These are phyloP conservation scores for Aphanocladium album DNA, from an alignment of 2,329 filamentous ascomycete species.

Conservation along the genomic window DNA sequence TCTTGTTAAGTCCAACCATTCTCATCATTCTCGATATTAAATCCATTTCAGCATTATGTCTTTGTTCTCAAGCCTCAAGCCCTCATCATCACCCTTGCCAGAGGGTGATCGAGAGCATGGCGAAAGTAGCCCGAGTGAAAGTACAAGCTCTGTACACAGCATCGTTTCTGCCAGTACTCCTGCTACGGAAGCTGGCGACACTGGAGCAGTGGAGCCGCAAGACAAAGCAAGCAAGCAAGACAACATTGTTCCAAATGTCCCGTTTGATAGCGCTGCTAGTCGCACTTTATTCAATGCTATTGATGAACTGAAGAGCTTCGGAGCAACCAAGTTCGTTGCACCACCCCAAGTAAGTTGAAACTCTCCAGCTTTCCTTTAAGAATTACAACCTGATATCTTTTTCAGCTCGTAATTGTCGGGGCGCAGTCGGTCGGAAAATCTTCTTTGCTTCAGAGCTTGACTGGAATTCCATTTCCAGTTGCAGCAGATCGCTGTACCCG, in stretches of 20 bases:
- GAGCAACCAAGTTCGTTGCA: conserved; percentile 24
- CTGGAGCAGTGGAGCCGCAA: no score
- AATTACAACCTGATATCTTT: neutral
- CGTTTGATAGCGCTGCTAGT: conserved; percentile 31
- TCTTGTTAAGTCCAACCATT: no score
- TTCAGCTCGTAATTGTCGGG: conserved; percentile 32
- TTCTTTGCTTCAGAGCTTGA: conserved; percentile 31
- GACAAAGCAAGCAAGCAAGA: neutral
- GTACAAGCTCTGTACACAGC: neutral
- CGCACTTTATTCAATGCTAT: conserved; percentile 32
- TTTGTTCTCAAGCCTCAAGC: no score
- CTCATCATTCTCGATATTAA: no score
- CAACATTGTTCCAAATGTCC: conserved; percentile 21
- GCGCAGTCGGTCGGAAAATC: conserved; percentile 34
- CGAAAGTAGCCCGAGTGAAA: neutral
- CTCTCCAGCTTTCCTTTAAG: no score
- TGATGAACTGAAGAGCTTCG: conserved; percentile 29
- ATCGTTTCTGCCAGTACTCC: neutral
- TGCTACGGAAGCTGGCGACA: neutral
- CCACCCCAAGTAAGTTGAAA: conserved; percentile 29
- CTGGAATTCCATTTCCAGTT: conserved; percentile 32
- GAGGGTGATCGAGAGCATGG: neutral
- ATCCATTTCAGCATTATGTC: no score
- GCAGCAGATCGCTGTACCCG: conserved; percentile 29
- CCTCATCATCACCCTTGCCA: neutral